Evolutionary conservation across 352 stramenopile species (phyloP).

Genomic region (Pythium pyrilobum): DNA sequence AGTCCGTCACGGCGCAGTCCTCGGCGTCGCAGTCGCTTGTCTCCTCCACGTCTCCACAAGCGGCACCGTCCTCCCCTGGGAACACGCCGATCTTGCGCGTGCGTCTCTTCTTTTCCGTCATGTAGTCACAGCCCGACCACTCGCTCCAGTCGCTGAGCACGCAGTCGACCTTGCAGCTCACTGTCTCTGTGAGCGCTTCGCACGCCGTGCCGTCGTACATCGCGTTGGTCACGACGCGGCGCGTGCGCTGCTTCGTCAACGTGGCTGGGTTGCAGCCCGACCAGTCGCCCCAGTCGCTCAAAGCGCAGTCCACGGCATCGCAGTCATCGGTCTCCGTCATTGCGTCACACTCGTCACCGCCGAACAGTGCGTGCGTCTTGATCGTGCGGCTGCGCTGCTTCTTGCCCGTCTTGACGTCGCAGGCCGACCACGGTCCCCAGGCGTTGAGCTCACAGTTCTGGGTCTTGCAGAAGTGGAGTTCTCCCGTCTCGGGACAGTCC

Average conservation of each 20-base stretch:
- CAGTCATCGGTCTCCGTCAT: slow-evolving; percentile 40
- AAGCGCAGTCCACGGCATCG: slow-evolving; percentile 27
- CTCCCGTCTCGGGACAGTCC: slow-evolving; percentile 17
- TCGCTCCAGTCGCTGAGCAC: slow-evolving; percentile 37
- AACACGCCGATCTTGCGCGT: slow-evolving; percentile 29
- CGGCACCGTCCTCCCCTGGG: slow-evolving; percentile 19
- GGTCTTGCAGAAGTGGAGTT: slow-evolving; percentile 24
- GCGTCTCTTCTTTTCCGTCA: slow-evolving; percentile 37
- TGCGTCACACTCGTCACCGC: slow-evolving; percentile 30
- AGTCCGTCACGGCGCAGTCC: slow-evolving; percentile 35
- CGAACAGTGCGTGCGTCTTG: slow-evolving; percentile 31
- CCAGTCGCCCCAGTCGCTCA: slow-evolving; percentile 47
- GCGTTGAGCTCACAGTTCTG: slow-evolving; percentile 43
- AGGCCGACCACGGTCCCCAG: slow-evolving; percentile 24
- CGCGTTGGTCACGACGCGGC: slow-evolving; percentile 25
- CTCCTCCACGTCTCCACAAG: slow-evolving; percentile 25
- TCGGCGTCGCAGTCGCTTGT: slow-evolving; percentile 29
- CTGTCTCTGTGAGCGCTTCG: slow-evolving; percentile 14
- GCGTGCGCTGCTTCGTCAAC: slow-evolving; percentile 30
- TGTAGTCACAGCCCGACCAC: slow-evolving; percentile 43
- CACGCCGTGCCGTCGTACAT: slow-evolving; percentile 36
- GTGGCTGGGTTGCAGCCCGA: slow-evolving; percentile 34
- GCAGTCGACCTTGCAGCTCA: slow-evolving; percentile 40
- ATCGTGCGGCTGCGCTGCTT: slow-evolving; percentile 29
- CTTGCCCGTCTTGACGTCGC: slow-evolving; percentile 17